A percentile compares a stretch with the other conserved stretches of the same genome.
Conservation (phyloP, 768 basidiomycete genomes). For the Multifurca ochricompacta region DNA sequence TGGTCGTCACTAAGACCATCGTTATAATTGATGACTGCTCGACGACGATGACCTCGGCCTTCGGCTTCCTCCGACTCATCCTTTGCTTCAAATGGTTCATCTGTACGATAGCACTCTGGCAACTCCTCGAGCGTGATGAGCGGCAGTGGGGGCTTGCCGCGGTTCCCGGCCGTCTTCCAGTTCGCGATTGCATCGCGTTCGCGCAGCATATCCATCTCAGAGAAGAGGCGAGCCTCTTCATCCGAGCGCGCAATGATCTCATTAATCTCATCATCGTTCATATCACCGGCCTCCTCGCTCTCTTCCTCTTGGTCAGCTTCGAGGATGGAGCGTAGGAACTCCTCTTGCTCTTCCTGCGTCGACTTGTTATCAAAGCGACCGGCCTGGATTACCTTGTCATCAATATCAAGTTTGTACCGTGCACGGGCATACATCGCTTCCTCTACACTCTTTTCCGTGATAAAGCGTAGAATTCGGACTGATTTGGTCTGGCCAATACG, state of each 20-base stretch:
- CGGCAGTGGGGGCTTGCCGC: conserved; percentile 65
- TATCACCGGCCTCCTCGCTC: conserved; percentile 83
- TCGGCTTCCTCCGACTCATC: conserved; percentile 55
- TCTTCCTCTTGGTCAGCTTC: conserved; percentile 88
- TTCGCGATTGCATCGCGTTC: conserved; percentile 53
- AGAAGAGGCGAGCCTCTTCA: conserved; percentile 67
- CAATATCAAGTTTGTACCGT: conserved; percentile 93
- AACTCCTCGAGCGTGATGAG: conserved; percentile 86
- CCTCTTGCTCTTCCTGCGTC: conserved; percentile 95
- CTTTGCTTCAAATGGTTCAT: conserved; percentile 68
- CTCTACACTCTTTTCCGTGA: conserved; percentile 97
- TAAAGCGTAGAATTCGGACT: conserved; percentile 92
- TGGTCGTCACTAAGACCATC: conserved; percentile 93
- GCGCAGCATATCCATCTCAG: conserved; percentile 74
- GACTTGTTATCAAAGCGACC: conserved; percentile 99
- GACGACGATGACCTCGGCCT: conserved; percentile 79
- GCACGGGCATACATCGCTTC: conserved; percentile 97
- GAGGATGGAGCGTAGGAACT: conserved; percentile 84
- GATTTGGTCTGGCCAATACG: conserved; percentile 99
- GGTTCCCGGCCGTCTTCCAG: conserved; percentile 70
- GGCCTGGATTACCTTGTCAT: conserved; percentile 98
- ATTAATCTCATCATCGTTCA: conserved; percentile 94
- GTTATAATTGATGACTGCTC: conserved; percentile 84
- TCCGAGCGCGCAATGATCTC: conserved; percentile 84
- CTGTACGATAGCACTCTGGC: conserved; percentile 83